A percentile compares a stretch with the other conserved stretches of the same genome.
phyloP scores from a whole-genome alignment of 2,329 filamentous ascomycete genomes.

The Scedosporium dehoogii region DNA sequence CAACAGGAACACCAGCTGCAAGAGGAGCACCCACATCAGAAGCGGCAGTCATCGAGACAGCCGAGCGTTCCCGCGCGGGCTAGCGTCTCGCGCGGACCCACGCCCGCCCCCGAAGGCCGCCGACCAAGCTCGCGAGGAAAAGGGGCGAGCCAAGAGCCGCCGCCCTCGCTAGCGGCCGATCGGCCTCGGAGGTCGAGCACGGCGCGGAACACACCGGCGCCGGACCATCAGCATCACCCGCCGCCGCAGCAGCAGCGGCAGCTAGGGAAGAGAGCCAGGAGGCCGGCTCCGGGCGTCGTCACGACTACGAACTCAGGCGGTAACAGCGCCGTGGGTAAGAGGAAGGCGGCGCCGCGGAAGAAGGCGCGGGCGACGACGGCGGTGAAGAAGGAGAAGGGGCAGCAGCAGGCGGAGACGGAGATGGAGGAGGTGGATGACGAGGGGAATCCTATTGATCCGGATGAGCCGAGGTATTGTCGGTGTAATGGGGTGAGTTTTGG shows the following conservation, averaged over 20 bases:
- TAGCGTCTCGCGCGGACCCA: slow-evolving; percentile 22
- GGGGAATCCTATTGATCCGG: slow-evolving; percentile 60
- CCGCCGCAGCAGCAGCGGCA: slow-evolving; percentile 14
- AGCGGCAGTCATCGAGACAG: slow-evolving; percentile 5
- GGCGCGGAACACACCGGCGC: slow-evolving; percentile 46
- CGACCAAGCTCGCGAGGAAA: slow-evolving; percentile 44
- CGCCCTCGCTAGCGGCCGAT: slow-evolving; percentile 38
- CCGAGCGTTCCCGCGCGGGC: slow-evolving; percentile 14
- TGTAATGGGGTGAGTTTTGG: slow-evolving; percentile 76
- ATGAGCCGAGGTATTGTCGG: slow-evolving; percentile 67
- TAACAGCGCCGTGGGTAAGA: slow-evolving; percentile 59
- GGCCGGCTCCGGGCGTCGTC: slow-evolving; percentile 63
- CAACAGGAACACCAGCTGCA: slow-evolving; percentile 15
- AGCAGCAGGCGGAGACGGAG: slow-evolving; percentile 33
- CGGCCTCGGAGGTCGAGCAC: slow-evolving; percentile 46
- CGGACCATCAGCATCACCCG: slow-evolving; percentile 25
- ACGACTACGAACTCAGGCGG: slow-evolving; percentile 51
- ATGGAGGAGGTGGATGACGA: slow-evolving; percentile 56
- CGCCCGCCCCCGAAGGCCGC: slow-evolving; percentile 25
- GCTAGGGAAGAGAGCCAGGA: slow-evolving; percentile 51
- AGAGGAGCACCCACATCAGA: slow-evolving; percentile 14
- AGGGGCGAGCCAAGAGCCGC: slow-evolving; percentile 40
- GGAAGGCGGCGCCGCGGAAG: slow-evolving; percentile 59
- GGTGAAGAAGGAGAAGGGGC: slow-evolving; percentile 29
- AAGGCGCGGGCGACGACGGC: slow-evolving; percentile 41